phyloP scores from a whole-genome alignment of 2,329 filamentous ascomycete genomes.

The Aspergillus pseudoglaucus region DNA sequence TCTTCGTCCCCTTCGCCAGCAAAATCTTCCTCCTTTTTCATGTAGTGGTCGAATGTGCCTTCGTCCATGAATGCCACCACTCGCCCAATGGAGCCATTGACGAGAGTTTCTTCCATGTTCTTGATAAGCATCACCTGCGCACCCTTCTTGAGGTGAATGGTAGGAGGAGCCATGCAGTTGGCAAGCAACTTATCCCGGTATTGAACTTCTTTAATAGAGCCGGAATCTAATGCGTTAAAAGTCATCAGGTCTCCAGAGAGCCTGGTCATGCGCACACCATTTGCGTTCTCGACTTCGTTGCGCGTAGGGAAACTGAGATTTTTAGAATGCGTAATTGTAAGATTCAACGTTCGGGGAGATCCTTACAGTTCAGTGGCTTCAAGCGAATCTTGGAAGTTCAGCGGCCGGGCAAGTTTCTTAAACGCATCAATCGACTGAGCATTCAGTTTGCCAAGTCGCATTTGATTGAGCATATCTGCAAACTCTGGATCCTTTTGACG shows the following conservation, averaged over 20 bases:
- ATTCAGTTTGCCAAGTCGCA: constrained; percentile 79
- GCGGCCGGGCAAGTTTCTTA: constrained; percentile 61
- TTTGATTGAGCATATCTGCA: constrained; percentile 93
- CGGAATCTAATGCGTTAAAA: constrained; percentile 70
- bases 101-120: constrained; percentile 87
- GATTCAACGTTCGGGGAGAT: neutral
- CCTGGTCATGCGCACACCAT: constrained; percentile 63
- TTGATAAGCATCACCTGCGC: constrained; percentile 99
- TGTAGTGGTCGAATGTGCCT: constrained; percentile 53
- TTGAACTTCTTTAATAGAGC: constrained; percentile 57
- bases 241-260: constrained; percentile 62
- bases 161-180: constrained; percentile 89
- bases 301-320: constrained; percentile 70
- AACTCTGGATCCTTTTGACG: constrained; percentile 89
- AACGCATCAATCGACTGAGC: constrained; percentile 72
- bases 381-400: constrained; percentile 66
- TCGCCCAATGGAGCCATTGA: constrained; percentile 89
- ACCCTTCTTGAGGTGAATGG: constrained; percentile 75
- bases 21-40: constrained; percentile 52
- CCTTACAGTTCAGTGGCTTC: constrained; percentile 75
- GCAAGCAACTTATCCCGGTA: constrained; percentile 69
- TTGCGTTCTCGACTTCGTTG: constrained; percentile 81
- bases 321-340: constrained; percentile 12
- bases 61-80: constrained; percentile 75
- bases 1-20: constrained; percentile 44